Evolutionary conservation across 306 rosid genomes (phyloP).

Genomic region (Trifolium repens): DNA sequence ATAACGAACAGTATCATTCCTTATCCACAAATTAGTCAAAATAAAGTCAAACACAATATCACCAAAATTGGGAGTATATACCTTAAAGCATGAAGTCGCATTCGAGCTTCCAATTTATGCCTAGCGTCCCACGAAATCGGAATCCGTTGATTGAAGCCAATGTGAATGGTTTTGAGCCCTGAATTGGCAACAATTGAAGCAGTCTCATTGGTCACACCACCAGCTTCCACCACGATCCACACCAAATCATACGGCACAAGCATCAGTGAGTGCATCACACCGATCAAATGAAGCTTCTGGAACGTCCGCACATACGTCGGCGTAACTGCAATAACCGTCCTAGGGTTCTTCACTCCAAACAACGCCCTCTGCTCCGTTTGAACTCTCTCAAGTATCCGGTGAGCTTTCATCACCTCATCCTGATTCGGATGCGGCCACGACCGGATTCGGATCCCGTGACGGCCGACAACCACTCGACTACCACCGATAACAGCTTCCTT

Average conservation of each 20-base stretch:
- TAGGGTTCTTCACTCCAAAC: slow-evolving; percentile 81
- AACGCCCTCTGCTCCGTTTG: slow-evolving; percentile 83
- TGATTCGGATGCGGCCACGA: slow-evolving; percentile 98
- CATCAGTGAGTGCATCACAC: slow-evolving; percentile 94
- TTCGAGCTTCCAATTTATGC: slow-evolving; percentile 77
- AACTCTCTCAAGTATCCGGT: slow-evolving; percentile 80
- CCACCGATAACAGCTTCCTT: slow-evolving; percentile 48
- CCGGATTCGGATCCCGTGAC: slow-evolving; percentile 96
- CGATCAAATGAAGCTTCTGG: slow-evolving; percentile 89
- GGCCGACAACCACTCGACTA: slow-evolving; percentile 82
- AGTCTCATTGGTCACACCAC: slow-evolving; percentile 81
- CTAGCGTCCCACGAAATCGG: slow-evolving; percentile 85
- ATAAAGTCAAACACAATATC: neutral
- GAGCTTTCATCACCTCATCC: slow-evolving; percentile 89
- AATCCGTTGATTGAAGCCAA: slow-evolving; percentile 69
- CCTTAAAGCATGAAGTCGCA: slow-evolving; percentile 78
- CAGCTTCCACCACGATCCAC: slow-evolving; percentile 97
- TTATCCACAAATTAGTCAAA: neutral
- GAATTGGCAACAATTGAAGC: slow-evolving; percentile 74
- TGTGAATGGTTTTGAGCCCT: slow-evolving; percentile 70
- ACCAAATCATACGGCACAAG: slow-evolving; percentile 77
- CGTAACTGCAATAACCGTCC: slow-evolving; percentile 67
- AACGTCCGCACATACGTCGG: slow-evolving; percentile 81
- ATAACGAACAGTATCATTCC: slow-evolving; percentile 9
- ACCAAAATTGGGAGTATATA: neutral